These are phyloP conservation scores for Aspergillus ostianus DNA, from an alignment of 495 filamentous ascomycete genomes.

Conservation along the genomic window DNA sequence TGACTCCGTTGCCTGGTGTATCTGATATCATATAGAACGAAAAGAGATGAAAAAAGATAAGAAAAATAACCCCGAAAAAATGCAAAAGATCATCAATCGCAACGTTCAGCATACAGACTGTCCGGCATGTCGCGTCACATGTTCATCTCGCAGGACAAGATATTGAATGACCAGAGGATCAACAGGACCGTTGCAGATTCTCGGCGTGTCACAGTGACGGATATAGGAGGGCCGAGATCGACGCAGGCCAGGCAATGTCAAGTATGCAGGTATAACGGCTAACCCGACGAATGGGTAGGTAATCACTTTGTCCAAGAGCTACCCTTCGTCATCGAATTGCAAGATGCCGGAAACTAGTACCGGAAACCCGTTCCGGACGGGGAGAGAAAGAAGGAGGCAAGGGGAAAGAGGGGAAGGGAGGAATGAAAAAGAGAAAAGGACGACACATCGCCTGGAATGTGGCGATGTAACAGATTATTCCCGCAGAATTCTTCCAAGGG, in stretches of 20 bases:
- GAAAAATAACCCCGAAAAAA: neutral
- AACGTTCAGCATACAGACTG: neutral
- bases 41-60: neutral
- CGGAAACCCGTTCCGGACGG: neutral
- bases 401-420: neutral
- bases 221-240: neutral
- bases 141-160: neutral
- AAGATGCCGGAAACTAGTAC: neutral
- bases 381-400: neutral
- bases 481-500: neutral
- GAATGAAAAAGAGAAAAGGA: neutral
- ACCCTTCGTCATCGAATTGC: neutral
- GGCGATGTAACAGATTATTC: neutral
- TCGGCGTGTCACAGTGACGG: neutral
- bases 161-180: neutral
- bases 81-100: neutral
- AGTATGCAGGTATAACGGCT: neutral
- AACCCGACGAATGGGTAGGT: too few relatives aligned
- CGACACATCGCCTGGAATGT: constrained; percentile 1
- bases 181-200: constrained; percentile 1
- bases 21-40: neutral
- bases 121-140: neutral
- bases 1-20: neutral
- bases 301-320: neutral
- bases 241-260: neutral